A percentile compares a stretch with the other conserved stretches of the same genome.
These are phyloP conservation scores for Schizophyllum commune DNA, from an alignment of 1,284 basidiomycete species.

Conservation along the genomic window DNA sequence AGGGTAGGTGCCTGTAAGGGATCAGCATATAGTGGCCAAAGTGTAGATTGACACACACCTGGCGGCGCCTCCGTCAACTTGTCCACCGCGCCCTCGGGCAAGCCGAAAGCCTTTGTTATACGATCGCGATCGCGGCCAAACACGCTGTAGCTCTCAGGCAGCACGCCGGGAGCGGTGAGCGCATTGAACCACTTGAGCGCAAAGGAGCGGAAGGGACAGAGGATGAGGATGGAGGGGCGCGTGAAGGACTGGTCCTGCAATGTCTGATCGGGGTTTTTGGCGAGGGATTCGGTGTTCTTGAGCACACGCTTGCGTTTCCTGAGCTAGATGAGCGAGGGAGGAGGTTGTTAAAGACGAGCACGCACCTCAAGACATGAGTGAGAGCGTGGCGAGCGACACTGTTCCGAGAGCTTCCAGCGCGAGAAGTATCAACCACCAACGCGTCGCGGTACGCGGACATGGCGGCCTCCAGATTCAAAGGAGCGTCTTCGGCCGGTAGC, in stretches of 20 bases:
- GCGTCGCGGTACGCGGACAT: not conserved
- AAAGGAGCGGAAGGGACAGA: slow-evolving; percentile 88
- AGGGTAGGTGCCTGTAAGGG: slow-evolving; percentile 52
- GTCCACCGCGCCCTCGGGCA: slow-evolving; percentile 77
- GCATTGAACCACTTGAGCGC: slow-evolving; percentile 76
- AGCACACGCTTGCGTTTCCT: slow-evolving; percentile 92
- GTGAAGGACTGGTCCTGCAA: slow-evolving; percentile 97
- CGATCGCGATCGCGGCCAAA: slow-evolving; percentile 57
- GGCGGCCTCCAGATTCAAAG: not conserved
- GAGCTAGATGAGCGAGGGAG: slow-evolving; percentile 7
- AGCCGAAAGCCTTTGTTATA: slow-evolving; percentile 30
- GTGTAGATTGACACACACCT: slow-evolving; percentile 20
- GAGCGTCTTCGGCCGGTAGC: not conserved
- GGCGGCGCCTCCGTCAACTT: slow-evolving; percentile 71
- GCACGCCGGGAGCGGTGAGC: slow-evolving; percentile 56
- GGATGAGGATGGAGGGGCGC: slow-evolving; percentile 86
- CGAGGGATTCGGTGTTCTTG: slow-evolving; percentile 88
- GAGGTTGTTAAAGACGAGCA: slow-evolving; percentile 1
- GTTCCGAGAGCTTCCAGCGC: slow-evolving; percentile 63
- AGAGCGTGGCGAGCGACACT: slow-evolving; percentile 69
- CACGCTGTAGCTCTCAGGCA: slow-evolving; percentile 87
- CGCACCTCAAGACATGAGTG: slow-evolving; percentile 83
- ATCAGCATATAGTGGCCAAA: not conserved
- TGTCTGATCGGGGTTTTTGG: slow-evolving; percentile 42
- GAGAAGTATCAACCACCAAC: slow-evolving; percentile 26